Conservation (phyloP, 345 rosid species). For the Eutrema yunnanense region DNA sequence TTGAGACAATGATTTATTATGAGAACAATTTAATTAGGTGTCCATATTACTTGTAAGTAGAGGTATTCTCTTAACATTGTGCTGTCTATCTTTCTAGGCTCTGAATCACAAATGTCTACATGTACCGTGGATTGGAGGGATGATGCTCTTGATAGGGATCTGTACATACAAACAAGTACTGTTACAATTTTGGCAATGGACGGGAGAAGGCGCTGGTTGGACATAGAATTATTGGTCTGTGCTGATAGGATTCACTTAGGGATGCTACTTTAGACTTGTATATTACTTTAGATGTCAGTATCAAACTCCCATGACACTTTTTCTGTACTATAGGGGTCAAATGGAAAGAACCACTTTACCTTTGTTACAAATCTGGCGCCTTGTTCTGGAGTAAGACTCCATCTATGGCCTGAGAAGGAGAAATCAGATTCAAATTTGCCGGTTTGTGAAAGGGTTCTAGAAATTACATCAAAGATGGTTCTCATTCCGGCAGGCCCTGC, state of each 20-base stretch:
- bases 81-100: constrained; percentile 41
- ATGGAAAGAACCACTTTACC: constrained; percentile 74
- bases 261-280: constrained; percentile 14
- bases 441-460: constrained; percentile 52
- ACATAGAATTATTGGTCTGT: constrained; percentile 78
- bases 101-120: constrained; percentile 39
- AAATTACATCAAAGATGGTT: constrained; percentile 93
- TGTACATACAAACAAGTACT: constrained; percentile 69
- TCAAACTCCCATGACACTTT: constrained; percentile 20
- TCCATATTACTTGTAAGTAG: not conserved
- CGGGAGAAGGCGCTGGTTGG: constrained; percentile 98
- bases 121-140: constrained; percentile 78
- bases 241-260: constrained; percentile 19
- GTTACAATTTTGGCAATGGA: constrained; percentile 99
- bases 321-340: constrained; percentile 61
- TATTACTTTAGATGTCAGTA: not conserved
- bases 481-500: constrained; percentile 93
- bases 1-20: not conserved
- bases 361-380: constrained; percentile 96
- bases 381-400: constrained; percentile 91
- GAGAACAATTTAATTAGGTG: not conserved
- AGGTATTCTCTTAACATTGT: constrained; percentile 1
- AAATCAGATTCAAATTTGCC: constrained; percentile 46
- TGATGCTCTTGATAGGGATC: constrained; percentile 89
- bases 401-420: constrained; percentile 87